A percentile compares a stretch with the other conserved stretches of the same genome.
Evolutionary conservation across 345 rosid species (phyloP).

Genomic region (Gossypium bickii): DNA sequence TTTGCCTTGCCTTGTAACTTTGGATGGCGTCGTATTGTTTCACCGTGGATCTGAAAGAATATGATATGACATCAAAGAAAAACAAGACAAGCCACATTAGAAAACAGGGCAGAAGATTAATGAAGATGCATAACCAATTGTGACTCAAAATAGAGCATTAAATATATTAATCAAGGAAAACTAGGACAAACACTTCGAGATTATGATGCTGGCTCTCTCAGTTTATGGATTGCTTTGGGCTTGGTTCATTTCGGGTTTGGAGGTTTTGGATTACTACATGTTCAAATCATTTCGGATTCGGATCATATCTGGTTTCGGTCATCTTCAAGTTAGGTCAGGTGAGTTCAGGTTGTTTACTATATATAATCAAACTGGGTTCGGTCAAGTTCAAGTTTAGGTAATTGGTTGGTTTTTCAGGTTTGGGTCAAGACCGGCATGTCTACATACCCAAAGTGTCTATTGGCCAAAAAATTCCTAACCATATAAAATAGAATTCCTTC

Average conservation of each 20-base stretch:
- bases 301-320: background rate
- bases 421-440: background rate
- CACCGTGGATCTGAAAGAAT: slow-evolving; percentile 75
- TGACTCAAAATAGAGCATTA: background rate
- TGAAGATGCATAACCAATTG: background rate
- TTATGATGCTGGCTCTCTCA: background rate
- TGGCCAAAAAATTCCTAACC: background rate
- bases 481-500: background rate
- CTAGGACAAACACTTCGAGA: background rate
- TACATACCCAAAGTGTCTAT: background rate
- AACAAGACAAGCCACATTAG: background rate
- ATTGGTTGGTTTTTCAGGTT: background rate
- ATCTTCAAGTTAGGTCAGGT: background rate
- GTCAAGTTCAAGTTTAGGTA: no score
- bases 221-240: no score
- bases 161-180: background rate
- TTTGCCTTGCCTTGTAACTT: slow-evolving; percentile 64
- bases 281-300: background rate
- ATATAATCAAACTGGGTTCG: no score
- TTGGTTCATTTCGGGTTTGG: background rate
- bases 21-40: slow-evolving; percentile 61
- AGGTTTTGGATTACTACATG: background rate
- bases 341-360: background rate
- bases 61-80: slow-evolving; percentile 4
- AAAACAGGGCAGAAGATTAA: background rate